Conservation (phyloP, 495 filamentous ascomycete species). For the Trichoderma gamsii region DNA sequence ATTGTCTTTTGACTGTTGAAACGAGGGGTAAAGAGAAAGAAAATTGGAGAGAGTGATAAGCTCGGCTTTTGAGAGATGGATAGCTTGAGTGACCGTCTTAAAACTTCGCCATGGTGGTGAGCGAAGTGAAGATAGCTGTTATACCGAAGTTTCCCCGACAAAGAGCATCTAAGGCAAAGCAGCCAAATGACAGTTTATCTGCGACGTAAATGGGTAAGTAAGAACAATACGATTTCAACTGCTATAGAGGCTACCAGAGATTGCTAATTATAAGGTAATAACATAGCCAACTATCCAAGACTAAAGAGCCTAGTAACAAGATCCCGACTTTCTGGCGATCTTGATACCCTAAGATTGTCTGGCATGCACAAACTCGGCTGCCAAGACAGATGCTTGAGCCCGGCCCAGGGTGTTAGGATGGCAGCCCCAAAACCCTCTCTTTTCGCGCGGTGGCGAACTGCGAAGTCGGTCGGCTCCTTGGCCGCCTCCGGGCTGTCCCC, state of each 20-base stretch:
- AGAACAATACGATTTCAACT: no score
- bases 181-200: no score
- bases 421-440: slow-evolving; percentile 9
- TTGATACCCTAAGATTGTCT: background rate
- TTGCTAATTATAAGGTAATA: no score
- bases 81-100: background rate
- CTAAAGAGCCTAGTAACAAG: no score
- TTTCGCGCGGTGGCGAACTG: slow-evolving; percentile 1
- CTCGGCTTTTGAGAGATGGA: background rate
- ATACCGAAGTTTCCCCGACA: background rate
- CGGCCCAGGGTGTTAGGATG: background rate
- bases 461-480: background rate
- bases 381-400: background rate
- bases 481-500: background rate
- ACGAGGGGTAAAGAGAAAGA: background rate
- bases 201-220: no score
- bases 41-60: background rate
- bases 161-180: no score
- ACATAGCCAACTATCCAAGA: no score
- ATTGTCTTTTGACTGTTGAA: background rate
- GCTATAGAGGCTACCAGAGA: no score
- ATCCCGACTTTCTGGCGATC: no score
- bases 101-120: background rate
- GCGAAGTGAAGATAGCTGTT: background rate
- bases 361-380: background rate